Evolutionary conservation across 805 yeast species (phyloP).

Genomic region (Yamadazyma sp.): DNA sequence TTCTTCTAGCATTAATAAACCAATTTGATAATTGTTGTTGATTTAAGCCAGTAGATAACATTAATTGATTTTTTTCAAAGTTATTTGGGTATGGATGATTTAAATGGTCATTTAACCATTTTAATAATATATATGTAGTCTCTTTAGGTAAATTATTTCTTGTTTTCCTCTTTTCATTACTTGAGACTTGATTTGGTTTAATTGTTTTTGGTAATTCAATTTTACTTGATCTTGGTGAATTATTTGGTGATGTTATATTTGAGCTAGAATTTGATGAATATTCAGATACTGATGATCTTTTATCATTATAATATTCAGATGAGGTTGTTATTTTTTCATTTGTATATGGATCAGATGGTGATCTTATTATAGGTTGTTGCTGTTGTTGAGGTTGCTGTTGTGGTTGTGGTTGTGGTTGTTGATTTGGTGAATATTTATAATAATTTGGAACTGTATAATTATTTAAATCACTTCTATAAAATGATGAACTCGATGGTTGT

Average conservation of each 20-base stretch:
- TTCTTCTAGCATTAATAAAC: conserved; percentile 84
- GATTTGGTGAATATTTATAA: not conserved
- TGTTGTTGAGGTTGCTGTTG: not conserved
- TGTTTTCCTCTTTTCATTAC: conserved; percentile 28
- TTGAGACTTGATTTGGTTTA: conserved; percentile 6
- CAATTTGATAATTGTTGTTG: conserved; percentile 81
- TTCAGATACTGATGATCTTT: no score
- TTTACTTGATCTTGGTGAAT: conserved; percentile 2
- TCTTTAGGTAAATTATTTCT: conserved; percentile 78
- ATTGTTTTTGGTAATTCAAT: conserved; percentile 6
- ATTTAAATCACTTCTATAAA: not conserved
- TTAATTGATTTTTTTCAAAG: conserved; percentile 66
- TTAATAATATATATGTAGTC: conserved; percentile 66
- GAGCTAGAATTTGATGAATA: conserved; percentile 1
- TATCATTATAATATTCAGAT: no score
- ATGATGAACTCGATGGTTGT: not conserved
- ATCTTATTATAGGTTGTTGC: conserved; percentile 1
- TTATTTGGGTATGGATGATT: conserved; percentile 84
- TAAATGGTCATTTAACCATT: conserved; percentile 72
- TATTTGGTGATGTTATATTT: not conserved
- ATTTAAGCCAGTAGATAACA: conserved; percentile 71
- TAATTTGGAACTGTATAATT: conserved; percentile 1
- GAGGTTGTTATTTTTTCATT: not conserved
- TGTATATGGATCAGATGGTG: not conserved
- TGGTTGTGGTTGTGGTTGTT: no score